A percentile compares a stretch with the other conserved stretches of the same genome.
phyloP scores from a whole-genome alignment of 1,284 basidiomycete genomes.

The Apiotrichum porosum region DNA sequence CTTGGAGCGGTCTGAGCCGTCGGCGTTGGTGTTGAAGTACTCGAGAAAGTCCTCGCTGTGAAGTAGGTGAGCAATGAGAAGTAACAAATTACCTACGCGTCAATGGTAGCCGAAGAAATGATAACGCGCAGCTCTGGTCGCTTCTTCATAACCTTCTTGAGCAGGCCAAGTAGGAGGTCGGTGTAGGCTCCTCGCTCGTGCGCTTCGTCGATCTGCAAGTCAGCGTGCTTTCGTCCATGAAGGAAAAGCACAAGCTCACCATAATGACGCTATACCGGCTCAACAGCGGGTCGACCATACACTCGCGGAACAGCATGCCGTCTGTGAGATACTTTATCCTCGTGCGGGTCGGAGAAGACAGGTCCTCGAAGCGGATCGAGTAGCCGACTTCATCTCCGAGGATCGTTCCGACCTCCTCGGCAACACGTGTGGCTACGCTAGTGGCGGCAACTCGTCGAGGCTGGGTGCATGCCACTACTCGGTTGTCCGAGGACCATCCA shows the following conservation, averaged over 20 bases:
- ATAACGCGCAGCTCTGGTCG: slow-evolving; percentile 82
- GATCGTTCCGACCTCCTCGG: slow-evolving; percentile 76
- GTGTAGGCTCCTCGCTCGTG: slow-evolving; percentile 94
- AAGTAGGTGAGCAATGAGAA: too few species aligned
- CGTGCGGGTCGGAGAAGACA: slow-evolving; percentile 72
- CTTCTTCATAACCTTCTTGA: slow-evolving; percentile 92
- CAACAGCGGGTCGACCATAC: slow-evolving; percentile 79
- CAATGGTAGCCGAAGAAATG: slow-evolving; percentile 91
- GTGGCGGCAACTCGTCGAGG: slow-evolving; percentile 93
- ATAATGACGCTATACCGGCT: slow-evolving; percentile 92
- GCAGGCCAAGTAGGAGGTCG: slow-evolving; percentile 82
- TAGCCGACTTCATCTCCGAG: slow-evolving; percentile 97
- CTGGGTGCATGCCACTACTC: slow-evolving; percentile 84
- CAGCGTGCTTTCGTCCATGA: slow-evolving; percentile 7
- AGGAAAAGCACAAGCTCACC: too few species aligned
- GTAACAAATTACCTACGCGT: slow-evolving; percentile 65
- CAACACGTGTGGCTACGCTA: slow-evolving; percentile 84
- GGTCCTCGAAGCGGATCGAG: slow-evolving; percentile 94
- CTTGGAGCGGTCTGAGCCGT: slow-evolving; percentile 41
- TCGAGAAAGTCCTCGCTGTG: slow-evolving; percentile 66
- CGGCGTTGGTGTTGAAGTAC: slow-evolving; percentile 66
- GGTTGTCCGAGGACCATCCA: slow-evolving; percentile 76
- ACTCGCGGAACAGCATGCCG: slow-evolving; percentile 94
- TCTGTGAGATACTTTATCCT: slow-evolving; percentile 97
- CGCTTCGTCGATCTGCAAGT: slow-evolving; percentile 80